These are phyloP conservation scores for Tricholoma terreum DNA, from an alignment of 768 basidiomycete species.

Conservation along the genomic window DNA sequence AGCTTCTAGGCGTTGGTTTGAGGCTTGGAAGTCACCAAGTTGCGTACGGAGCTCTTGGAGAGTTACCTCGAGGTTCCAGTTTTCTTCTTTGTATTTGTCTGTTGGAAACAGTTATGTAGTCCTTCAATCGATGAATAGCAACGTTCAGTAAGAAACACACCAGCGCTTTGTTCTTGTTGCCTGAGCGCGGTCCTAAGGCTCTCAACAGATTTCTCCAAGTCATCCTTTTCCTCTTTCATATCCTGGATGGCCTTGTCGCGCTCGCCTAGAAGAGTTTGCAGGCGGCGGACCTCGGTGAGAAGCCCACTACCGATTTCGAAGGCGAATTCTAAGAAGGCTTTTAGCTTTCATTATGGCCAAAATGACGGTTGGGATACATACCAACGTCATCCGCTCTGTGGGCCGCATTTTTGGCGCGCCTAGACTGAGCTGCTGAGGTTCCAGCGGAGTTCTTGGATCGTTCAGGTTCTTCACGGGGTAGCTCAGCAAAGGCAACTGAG, in stretches of 20 bases:
- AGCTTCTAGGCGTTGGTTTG: conserved; percentile 66
- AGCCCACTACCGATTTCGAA: conserved; percentile 96
- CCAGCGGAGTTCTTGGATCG: conserved; percentile 57
- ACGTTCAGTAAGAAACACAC: conserved; percentile 36
- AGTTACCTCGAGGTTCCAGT: conserved; percentile 96
- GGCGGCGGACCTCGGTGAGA: conserved; percentile 84
- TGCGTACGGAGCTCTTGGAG: conserved; percentile 82
- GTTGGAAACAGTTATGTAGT: conserved; percentile 8
- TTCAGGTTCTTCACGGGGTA: conserved; percentile 59
- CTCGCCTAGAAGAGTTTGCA: conserved; percentile 88
- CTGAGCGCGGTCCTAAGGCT: conserved; percentile 68
- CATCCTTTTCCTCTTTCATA: conserved; percentile 89
- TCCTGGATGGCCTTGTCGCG: conserved; percentile 91
- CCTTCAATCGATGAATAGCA: conserved; percentile 3
- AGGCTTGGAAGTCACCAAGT: conserved; percentile 60
- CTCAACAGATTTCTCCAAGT: conserved; percentile 78
- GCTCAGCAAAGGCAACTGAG: conserved; percentile 42
- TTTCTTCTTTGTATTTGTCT: conserved; percentile 98
- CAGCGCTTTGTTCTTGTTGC: conserved; percentile 77
- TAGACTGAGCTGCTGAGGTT: conserved; percentile 80
- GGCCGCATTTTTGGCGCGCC: conserved; percentile 88
- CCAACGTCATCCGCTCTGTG: conserved; percentile 89
- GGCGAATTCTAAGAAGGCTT: conserved; percentile 73
- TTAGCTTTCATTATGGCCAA: conserved; percentile 12
- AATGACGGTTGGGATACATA: conserved; percentile 35